Evolutionary conservation across 2,329 filamentous ascomycete species (phyloP).

Genomic region (Verticillium nubilum): DNA sequence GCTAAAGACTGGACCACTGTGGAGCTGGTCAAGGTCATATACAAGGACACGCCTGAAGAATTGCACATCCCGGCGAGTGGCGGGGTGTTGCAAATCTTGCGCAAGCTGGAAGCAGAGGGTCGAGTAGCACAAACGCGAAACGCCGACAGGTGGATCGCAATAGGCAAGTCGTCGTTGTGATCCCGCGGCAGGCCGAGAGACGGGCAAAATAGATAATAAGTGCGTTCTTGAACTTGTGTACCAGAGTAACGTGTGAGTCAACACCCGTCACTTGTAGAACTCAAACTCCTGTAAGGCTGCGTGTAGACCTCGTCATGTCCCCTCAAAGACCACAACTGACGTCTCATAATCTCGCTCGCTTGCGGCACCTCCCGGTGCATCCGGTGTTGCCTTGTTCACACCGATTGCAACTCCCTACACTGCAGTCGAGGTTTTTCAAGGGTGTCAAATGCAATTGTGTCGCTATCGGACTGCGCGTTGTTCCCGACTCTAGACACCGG

Average conservation of each 20-base stretch:
- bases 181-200: neutral
- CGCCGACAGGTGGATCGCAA: constrained; percentile 37
- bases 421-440: neutral
- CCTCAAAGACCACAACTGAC: neutral
- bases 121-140: constrained; percentile 43
- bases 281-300: too few relatives aligned
- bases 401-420: neutral
- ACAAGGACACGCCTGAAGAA: constrained; percentile 69
- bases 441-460: neutral
- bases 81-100: constrained; percentile 72
- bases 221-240: too few relatives aligned
- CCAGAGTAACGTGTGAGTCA: too few relatives aligned
- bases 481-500: neutral
- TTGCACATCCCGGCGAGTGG: constrained; percentile 71
- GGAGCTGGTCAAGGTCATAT: constrained; percentile 85
- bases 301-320: neutral
- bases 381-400: neutral
- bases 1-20: constrained; percentile 58
- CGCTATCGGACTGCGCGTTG: neutral
- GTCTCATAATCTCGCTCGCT: neutral
- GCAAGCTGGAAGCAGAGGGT: constrained; percentile 72
- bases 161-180: constrained; percentile 35
- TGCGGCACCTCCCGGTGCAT: neutral
- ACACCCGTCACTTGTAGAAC: too few relatives aligned
- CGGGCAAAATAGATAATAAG: neutral